phyloP scores from a whole-genome alignment of 208 protist genomes.

The Trypanosoma caninum region DNA sequence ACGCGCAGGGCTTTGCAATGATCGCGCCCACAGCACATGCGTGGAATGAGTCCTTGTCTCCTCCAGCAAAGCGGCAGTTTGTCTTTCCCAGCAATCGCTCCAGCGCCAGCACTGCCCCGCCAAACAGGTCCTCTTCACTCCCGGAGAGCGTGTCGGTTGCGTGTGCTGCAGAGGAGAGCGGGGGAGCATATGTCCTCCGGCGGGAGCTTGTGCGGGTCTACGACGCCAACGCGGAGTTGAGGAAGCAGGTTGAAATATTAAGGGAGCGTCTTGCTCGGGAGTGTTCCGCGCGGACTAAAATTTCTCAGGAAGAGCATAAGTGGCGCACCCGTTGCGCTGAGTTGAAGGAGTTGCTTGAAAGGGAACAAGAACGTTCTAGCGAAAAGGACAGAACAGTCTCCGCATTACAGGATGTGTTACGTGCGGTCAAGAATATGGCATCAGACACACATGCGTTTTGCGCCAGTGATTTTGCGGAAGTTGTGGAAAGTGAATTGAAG shows the following conservation, averaged over 20 bases:
- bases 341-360: neutral
- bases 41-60: constrained; percentile 10
- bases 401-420: constrained; percentile 1
- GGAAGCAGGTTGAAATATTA: constrained; percentile 2
- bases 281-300: neutral
- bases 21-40: neutral
- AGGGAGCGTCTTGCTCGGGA: neutral
- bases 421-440: neutral
- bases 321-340: neutral
- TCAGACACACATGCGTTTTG: neutral
- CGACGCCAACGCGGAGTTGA: constrained; percentile 14
- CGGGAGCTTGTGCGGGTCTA: constrained; percentile 12
- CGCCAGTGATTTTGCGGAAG: too few species aligned
- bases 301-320: neutral
- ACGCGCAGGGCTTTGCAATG: neutral
- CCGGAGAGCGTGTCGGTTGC: neutral
- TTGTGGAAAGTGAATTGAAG: too few species aligned
- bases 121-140: constrained; percentile 8
- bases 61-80: neutral
- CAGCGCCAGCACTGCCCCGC: constrained; percentile 15
- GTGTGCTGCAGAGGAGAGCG: neutral
- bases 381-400: constrained; percentile 5
- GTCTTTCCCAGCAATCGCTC: constrained; percentile 24
- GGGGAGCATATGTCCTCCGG: constrained; percentile 5
- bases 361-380: neutral